Evolutionary conservation across 352 stramenopile species (phyloP).

Genomic region (Hyaloperonospora arabidopsidis): DNA sequence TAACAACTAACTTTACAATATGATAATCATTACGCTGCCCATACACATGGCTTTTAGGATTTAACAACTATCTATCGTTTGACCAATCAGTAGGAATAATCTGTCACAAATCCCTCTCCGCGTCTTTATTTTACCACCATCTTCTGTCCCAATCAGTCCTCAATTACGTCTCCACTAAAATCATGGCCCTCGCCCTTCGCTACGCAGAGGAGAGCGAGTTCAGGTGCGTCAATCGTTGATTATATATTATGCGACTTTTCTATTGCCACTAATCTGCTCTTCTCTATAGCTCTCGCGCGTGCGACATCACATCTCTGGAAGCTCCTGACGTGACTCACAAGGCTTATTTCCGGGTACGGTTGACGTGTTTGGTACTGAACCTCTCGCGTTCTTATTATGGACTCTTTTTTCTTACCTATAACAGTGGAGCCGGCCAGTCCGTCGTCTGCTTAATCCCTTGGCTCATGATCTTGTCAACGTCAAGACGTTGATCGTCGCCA

Average conservation of each 20-base stretch:
- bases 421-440: slow-evolving; percentile 46
- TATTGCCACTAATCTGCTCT: neutral
- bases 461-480: slow-evolving; percentile 10
- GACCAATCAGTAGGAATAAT: too few species aligned
- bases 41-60: too few species aligned
- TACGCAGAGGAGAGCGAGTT: slow-evolving; percentile 49
- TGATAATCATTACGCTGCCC: too few species aligned
- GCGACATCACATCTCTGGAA: slow-evolving; percentile 26
- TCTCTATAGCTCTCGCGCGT: slow-evolving; percentile 38
- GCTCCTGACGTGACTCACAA: slow-evolving; percentile 15
- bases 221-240: slow-evolving; percentile 23
- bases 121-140: too few species aligned
- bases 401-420: slow-evolving; percentile 1
- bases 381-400: neutral
- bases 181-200: slow-evolving; percentile 37
- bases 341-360: slow-evolving; percentile 56
- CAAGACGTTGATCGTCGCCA: slow-evolving; percentile 44
- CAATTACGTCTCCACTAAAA: too few species aligned
- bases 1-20: too few species aligned
- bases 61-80: too few species aligned
- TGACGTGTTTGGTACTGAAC: neutral
- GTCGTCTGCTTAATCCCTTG: slow-evolving; percentile 13
- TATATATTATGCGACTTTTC: neutral
- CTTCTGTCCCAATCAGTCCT: too few species aligned
- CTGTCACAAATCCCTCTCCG: too few species aligned